Percentiles rank a stretch among this genome's conserved stretches.
phyloP scores from a whole-genome alignment of 441 rosid species.

The Rhodomyrtus psidioides region DNA sequence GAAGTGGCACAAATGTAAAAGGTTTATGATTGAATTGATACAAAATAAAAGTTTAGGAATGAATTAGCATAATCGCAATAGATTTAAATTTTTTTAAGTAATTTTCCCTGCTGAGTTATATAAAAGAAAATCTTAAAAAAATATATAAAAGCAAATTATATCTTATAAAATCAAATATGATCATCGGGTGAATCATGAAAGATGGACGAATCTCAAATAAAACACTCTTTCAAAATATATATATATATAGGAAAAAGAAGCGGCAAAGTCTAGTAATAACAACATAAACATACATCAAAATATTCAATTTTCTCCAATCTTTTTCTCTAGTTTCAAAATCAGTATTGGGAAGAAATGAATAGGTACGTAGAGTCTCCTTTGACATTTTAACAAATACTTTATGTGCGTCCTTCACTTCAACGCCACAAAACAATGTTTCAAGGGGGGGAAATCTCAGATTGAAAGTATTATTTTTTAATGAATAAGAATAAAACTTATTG shows the following conservation, averaged over 20 bases:
- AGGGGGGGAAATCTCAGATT: neutral
- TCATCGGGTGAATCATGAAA: neutral
- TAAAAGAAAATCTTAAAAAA: no score
- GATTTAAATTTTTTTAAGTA: no score
- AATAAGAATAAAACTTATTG: neutral
- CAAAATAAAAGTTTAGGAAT: no score
- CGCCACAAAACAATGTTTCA: neutral
- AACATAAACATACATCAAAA: neutral
- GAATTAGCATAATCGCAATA: no score
- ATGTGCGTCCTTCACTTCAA: neutral
- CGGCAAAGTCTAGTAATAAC: no score
- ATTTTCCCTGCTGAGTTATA: no score
- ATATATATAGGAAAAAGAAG: neutral
- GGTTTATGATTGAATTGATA: no score
- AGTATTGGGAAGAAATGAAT: neutral
- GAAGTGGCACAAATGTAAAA: no score
- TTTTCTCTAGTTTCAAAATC: neutral
- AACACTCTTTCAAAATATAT: neutral
- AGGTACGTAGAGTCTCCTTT: neutral
- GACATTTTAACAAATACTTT: neutral
- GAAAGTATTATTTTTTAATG: rapidly evolving
- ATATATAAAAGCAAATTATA: neutral
- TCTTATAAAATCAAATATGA: neutral
- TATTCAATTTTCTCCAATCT: neutral
- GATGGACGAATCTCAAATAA: neutral